Conservation (phyloP, 208 protist genomes). For the Trypanosoma rangeli region DNA sequence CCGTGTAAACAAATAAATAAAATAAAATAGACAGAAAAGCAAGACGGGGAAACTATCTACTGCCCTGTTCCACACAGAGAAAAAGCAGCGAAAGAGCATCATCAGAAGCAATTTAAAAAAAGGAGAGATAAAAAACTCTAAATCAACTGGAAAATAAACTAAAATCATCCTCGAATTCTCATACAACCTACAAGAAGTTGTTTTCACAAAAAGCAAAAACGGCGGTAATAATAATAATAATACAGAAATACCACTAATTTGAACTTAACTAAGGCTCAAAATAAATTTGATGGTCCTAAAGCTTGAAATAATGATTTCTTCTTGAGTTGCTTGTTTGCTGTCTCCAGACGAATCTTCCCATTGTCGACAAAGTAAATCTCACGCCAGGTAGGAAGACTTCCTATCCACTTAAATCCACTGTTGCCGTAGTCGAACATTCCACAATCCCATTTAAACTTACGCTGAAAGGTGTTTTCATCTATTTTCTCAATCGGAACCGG, state of each 20-base stretch:
- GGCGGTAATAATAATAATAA: neutral
- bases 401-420: constrained; percentile 44
- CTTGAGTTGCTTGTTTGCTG: constrained; percentile 60
- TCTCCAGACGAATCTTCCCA: constrained; percentile 75
- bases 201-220: neutral
- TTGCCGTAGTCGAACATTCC: constrained; percentile 85
- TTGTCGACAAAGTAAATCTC: constrained; percentile 87
- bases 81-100: constrained; percentile 20
- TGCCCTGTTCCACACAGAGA: neutral
- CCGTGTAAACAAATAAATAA: neutral
- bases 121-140: neutral
- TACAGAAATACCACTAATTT: neutral
- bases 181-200: neutral
- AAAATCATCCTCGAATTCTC: neutral
- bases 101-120: neutral
- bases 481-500: constrained; percentile 81
- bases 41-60: neutral
- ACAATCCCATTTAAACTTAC: constrained; percentile 84
- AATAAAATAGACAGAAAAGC: neutral
- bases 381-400: constrained; percentile 64
- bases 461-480: constrained; percentile 82
- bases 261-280: neutral
- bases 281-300: constrained; percentile 31
- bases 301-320: constrained; percentile 47
- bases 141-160: neutral